These are phyloP conservation scores for Ramalina intermedia DNA, from an alignment of 495 filamentous ascomycete species.

Conservation along the genomic window DNA sequence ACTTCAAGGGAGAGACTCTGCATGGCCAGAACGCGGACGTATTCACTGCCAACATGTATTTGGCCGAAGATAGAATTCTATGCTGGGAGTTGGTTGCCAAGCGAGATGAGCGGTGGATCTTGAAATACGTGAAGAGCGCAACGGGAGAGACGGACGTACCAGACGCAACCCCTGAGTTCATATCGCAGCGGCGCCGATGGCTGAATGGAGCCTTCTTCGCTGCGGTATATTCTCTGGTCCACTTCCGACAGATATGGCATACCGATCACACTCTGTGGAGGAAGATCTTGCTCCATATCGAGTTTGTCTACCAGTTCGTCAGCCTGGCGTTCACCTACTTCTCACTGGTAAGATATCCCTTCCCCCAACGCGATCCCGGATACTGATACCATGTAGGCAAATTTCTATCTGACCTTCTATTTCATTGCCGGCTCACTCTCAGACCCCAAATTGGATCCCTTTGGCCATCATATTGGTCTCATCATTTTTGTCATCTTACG, in stretches of 20 bases:
- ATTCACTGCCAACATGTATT: slow-evolving; percentile 98
- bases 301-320: slow-evolving; percentile 90
- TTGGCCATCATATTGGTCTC: slow-evolving; percentile 68
- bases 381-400: slow-evolving; percentile 39
- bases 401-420: slow-evolving; percentile 98
- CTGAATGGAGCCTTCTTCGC: slow-evolving; percentile 99
- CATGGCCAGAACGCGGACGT: slow-evolving; percentile 96
- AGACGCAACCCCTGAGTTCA: slow-evolving; percentile 71
- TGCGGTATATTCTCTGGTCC: slow-evolving; percentile 91
- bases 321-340: slow-evolving; percentile 92
- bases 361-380: not conserved
- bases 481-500: slow-evolving; percentile 78
- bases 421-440: slow-evolving; percentile 93
- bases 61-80: slow-evolving; percentile 95
- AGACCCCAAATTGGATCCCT: slow-evolving; percentile 71
- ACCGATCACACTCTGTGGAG: slow-evolving; percentile 84
- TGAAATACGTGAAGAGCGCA: slow-evolving; percentile 93
- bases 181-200: slow-evolving; percentile 91
- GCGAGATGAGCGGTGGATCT: slow-evolving; percentile 83
- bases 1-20: slow-evolving; percentile 97
- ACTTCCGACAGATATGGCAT: slow-evolving; percentile 82
- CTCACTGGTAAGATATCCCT: slow-evolving; percentile 46
- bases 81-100: slow-evolving; percentile 99
- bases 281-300: slow-evolving; percentile 85
- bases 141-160: slow-evolving; percentile 97